Conservation (phyloP, 306 rosid species). For the Medicago arabica region DNA sequence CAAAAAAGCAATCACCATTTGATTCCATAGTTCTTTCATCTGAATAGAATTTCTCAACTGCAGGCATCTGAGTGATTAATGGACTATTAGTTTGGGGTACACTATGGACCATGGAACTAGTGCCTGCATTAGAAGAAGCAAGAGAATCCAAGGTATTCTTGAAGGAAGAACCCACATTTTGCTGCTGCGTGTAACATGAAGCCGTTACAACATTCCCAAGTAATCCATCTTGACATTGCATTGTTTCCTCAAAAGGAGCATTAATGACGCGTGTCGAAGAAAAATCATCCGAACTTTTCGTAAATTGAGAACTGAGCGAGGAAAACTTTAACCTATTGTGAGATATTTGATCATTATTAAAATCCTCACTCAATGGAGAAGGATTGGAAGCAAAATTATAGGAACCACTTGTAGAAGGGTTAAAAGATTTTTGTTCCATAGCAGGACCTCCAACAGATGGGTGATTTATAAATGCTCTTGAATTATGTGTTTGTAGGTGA, state of each 20-base stretch:
- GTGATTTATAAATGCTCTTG: constrained; percentile 48
- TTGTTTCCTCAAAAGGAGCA: neutral
- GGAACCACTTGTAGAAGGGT: constrained; percentile 45
- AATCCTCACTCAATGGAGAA: neutral
- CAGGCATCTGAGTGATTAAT: neutral
- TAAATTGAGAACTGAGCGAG: neutral
- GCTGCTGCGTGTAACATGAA: constrained; percentile 11
- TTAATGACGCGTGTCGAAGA: neutral
- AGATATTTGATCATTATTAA: neutral
- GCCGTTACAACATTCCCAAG: constrained; percentile 56
- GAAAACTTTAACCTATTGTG: neutral
- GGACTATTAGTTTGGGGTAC: neutral
- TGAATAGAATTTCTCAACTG: constrained; percentile 3
- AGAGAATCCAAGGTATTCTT: neutral
- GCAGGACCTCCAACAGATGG: constrained; percentile 43
- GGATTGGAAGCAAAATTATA: constrained; percentile 30
- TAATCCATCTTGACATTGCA: constrained; percentile 51
- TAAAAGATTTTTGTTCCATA: constrained; percentile 49
- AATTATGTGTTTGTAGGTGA: constrained; percentile 40
- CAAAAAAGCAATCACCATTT: constrained; percentile 46
- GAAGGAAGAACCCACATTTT: neutral
- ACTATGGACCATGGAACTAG: neutral
- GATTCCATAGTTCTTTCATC: neutral
- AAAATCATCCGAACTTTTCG: neutral
- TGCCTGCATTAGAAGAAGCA: neutral